These are phyloP conservation scores for Leucoagaricus sp. DNA, from an alignment of 1,284 basidiomycete species.

Conservation along the genomic window DNA sequence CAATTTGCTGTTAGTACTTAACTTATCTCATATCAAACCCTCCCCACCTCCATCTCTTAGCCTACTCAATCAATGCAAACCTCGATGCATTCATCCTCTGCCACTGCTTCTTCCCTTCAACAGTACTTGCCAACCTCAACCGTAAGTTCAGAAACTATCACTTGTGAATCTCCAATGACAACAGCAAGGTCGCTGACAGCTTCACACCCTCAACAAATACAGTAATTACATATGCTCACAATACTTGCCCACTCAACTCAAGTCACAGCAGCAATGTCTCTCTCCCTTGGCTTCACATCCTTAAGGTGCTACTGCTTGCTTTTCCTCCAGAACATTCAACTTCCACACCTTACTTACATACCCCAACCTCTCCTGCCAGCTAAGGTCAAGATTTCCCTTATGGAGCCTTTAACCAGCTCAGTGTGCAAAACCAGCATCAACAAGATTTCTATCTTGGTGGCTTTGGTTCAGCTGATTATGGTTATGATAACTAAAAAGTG, in stretches of 20 bases:
- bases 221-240: constrained; percentile 57
- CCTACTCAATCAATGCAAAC: constrained; percentile 31
- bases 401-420: constrained; percentile 65
- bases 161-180: constrained; percentile 18
- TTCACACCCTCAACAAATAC: constrained; percentile 35
- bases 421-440: constrained; percentile 39
- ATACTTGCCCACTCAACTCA: constrained; percentile 64
- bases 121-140: constrained; percentile 45
- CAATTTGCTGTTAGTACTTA: constrained; percentile 29
- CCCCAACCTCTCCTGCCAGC: constrained; percentile 68
- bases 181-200: constrained; percentile 15
- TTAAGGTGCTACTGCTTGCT: constrained; percentile 38
- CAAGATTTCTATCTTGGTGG: constrained; percentile 60
- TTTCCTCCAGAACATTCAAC: constrained; percentile 61
- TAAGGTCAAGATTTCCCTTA: constrained; percentile 68
- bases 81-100: constrained; percentile 27
- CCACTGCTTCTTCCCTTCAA: constrained; percentile 40
- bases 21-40: constrained; percentile 34
- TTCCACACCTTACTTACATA: constrained; percentile 67
- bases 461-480: constrained; percentile 64
- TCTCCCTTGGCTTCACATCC: constrained; percentile 43
- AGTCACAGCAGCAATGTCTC: constrained; percentile 45
- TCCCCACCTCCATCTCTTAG: constrained; percentile 43
- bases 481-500: constrained; percentile 69
- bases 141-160: constrained; percentile 23